Conservation (phyloP, 805 yeast genomes). For the Kodamaea neixiangensis region DNA sequence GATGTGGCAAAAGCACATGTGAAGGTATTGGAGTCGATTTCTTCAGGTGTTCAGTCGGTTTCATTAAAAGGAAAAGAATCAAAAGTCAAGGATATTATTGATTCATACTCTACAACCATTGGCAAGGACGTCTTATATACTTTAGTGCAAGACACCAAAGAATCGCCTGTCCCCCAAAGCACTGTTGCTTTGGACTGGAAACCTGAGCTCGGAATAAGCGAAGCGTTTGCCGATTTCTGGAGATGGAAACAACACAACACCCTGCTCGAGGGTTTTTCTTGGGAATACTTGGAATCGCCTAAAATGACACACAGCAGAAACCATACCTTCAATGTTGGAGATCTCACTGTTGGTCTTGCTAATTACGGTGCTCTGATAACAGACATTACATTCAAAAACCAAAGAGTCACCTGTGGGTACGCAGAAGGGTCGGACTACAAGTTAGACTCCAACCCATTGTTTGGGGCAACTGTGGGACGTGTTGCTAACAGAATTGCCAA, state of each 20-base stretch:
- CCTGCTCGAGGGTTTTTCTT: conserved; percentile 32
- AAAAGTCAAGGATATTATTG: not conserved
- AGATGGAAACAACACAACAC: conserved; percentile 76
- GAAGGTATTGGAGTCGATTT: conserved; percentile 55
- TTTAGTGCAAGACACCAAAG: conserved; percentile 44
- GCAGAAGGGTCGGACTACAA: conserved; percentile 32
- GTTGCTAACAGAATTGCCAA: conserved; percentile 59
- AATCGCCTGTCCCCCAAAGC: conserved; percentile 63
- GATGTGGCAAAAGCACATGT: conserved; percentile 79
- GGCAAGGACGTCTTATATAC: conserved; percentile 48
- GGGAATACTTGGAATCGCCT: conserved; percentile 28
- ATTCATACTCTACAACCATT: conserved; percentile 59
- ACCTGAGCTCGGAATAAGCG: conserved; percentile 57
- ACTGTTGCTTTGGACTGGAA: conserved; percentile 80
- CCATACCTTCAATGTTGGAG: conserved; percentile 35
- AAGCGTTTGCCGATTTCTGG: conserved; percentile 76
- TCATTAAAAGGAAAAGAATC: not conserved
- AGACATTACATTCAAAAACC: conserved; percentile 39
- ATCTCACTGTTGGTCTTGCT: conserved; percentile 42
- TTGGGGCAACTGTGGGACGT: conserved; percentile 69
- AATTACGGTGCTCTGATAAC: conserved; percentile 57
- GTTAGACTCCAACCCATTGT: conserved; percentile 45
- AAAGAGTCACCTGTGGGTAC: conserved; percentile 42
- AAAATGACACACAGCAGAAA: conserved; percentile 32
- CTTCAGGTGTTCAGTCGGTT: not conserved